Base-by-base conservation (phyloP, 257 asterid species). In the Echites panduratus region DNA sequence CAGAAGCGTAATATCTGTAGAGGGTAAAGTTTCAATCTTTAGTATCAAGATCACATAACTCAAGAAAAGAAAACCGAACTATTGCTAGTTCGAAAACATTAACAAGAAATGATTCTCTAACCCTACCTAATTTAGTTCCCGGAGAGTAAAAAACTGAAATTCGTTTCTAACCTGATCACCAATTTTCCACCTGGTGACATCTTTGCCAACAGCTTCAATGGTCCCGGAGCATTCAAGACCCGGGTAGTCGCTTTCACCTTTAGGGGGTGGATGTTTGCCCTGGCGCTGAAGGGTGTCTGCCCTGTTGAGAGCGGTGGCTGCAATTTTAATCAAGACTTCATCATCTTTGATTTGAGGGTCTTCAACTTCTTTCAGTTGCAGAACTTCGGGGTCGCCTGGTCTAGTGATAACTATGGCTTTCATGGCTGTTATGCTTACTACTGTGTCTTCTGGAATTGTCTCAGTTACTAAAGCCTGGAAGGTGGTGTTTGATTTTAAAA, bases 171-270 rank as follows among this genome's bases (percentile, higher is more conserved):
- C 99, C 97, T 88, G 89, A 56, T 94, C 97, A 58, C 97, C 99
- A 72, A 88, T 73, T 76, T 91, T 94, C 97, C 97, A 94, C 65
- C 92, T 84, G 3, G 58, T 72, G 63, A 89, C 97, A 49, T 79
- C 75, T 68, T 83, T 87, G 27, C 97, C 99, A 70, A 94, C 90
- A 14, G 96, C 87, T 78, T 89, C 95, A 20, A 94, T 43, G 49
- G 82, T 78, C 0, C 99, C 99, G 70, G 99, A 94, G 80, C 99
- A 94, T 71, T 94, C 99, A n/a, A 94, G 97, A 66, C 99, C 98
- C 0, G 86, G 99, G 69, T 78, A 86, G 75, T 75, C 78, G 41
- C 97, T 91, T 0, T 86, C 96, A 1, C 96, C 97, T 71, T 88
- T 73, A 6, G 89, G 95, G 2, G 96, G 84, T 68, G 96, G 96